Conservation (phyloP, 73 alveolate genomes). For the Uronychia binucleata region DNA sequence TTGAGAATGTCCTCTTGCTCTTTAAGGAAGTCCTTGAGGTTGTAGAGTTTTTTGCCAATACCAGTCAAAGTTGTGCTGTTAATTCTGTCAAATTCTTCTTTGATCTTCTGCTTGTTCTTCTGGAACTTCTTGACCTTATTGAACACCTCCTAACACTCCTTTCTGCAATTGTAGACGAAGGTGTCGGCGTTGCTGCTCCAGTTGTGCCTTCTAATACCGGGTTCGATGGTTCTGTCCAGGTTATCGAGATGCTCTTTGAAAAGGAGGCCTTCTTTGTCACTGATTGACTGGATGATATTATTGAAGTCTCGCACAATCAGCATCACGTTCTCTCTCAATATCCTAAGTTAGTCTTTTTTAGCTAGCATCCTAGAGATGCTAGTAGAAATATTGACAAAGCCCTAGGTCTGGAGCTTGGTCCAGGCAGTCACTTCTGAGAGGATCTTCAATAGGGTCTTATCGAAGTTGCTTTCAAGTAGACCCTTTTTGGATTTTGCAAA, state of each 20-base stretch:
- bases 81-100: conserved; percentile 74
- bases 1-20: conserved; percentile 77
- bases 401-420: conserved; percentile 83
- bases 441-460: conserved; percentile 69
- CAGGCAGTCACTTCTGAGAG: conserved; percentile 83
- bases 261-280: conserved; percentile 69
- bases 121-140: conserved; percentile 83
- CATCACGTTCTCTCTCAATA: conserved; percentile 88
- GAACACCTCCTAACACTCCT: conserved; percentile 79
- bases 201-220: conserved; percentile 73
- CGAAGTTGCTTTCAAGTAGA: conserved; percentile 84
- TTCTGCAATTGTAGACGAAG: conserved; percentile 80
- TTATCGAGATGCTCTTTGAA: conserved; percentile 80
- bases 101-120: conserved; percentile 69
- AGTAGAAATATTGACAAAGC: conserved; percentile 67
- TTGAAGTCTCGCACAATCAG: conserved; percentile 90
- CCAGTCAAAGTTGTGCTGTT: conserved; percentile 63
- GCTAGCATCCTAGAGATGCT: conserved; percentile 37
- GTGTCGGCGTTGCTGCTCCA: conserved; percentile 85
- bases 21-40: conserved; percentile 70
- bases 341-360: conserved; percentile 79
- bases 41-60: conserved; percentile 72
- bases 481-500: conserved; percentile 57
- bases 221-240: conserved; percentile 75
- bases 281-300: conserved; percentile 77